phyloP scores from a whole-genome alignment of 495 filamentous ascomycete species.

The Chaetomidium leptoderma region DNA sequence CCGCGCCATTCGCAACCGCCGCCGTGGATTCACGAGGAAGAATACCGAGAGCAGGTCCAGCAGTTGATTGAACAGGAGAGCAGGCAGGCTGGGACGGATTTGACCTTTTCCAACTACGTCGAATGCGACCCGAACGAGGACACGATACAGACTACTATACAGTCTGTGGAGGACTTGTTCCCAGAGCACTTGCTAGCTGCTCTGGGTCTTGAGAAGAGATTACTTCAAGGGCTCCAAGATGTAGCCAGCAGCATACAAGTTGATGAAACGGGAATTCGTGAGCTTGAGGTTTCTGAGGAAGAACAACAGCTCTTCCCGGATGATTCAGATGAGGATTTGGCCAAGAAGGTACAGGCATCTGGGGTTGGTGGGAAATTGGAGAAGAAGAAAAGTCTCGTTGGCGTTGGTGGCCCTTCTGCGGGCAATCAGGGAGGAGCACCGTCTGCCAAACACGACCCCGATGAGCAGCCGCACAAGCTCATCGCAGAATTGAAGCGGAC shows the following conservation, averaged over 20 bases:
- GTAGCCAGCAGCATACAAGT: slow-evolving; percentile 38
- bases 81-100: slow-evolving; percentile 38
- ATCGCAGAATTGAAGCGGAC: slow-evolving; percentile 3
- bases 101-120: slow-evolving; percentile 64
- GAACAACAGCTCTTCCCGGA: slow-evolving; percentile 42
- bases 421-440: neutral
- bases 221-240: slow-evolving; percentile 23
- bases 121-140: slow-evolving; percentile 47
- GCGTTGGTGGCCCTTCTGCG: neutral
- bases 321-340: slow-evolving; percentile 49
- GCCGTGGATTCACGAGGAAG: slow-evolving; percentile 89
- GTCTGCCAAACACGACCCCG: neutral
- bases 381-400: neutral
- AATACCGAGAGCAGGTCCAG: slow-evolving; percentile 62
- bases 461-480: neutral
- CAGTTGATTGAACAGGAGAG: slow-evolving; percentile 61
- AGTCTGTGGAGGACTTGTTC: slow-evolving; percentile 84
- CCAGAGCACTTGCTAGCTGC: slow-evolving; percentile 57
- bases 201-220: slow-evolving; percentile 36
- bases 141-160: slow-evolving; percentile 65
- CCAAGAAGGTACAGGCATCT: slow-evolving; percentile 17
- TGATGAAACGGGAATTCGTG: slow-evolving; percentile 44
- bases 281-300: slow-evolving; percentile 38
- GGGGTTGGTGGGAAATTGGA: neutral
- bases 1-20: slow-evolving; percentile 60